Conservation (phyloP, 2,329 filamentous ascomycete species). For the Stachybotrys chartarum region DNA sequence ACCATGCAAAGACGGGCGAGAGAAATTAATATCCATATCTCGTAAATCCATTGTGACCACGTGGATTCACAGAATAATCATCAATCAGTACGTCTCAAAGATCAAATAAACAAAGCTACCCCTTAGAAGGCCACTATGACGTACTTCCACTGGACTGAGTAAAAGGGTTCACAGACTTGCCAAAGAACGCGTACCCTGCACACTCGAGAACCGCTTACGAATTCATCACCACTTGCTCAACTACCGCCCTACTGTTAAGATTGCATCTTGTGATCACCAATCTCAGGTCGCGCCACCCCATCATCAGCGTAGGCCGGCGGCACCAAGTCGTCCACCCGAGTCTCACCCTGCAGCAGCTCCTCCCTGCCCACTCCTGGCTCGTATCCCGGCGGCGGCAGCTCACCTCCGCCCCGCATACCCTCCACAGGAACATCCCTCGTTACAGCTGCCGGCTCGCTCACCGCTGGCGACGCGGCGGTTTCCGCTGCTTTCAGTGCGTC, state of each 20-base stretch:
- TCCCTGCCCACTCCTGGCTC: background rate
- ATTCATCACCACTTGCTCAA: background rate
- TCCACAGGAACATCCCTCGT: background rate
- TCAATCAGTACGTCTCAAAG: too few species aligned
- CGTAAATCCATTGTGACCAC: too few species aligned
- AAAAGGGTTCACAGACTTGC: too few species aligned
- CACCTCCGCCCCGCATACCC: background rate
- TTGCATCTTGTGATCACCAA: conserved; percentile 13
- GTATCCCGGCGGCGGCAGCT: conserved; percentile 2
- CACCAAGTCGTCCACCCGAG: conserved; percentile 1
- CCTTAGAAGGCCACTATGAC: too few species aligned
- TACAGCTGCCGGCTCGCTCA: background rate
- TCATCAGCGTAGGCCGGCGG: conserved; percentile 16
- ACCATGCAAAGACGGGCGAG: too few species aligned
- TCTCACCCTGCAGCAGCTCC: conserved; percentile 3
- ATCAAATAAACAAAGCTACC: too few species aligned
- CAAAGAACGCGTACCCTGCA: background rate
- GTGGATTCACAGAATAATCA: too few species aligned
- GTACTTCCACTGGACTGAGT: too few species aligned
- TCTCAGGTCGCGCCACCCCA: conserved; percentile 12
- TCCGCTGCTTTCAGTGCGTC: conserved; percentile 24
- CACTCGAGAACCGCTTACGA: background rate
- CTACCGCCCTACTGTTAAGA: background rate
- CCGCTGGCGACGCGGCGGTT: background rate
- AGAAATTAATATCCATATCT: too few species aligned